Conservation (phyloP, 441 rosid species). For the Rhodomyrtus psidioides region DNA sequence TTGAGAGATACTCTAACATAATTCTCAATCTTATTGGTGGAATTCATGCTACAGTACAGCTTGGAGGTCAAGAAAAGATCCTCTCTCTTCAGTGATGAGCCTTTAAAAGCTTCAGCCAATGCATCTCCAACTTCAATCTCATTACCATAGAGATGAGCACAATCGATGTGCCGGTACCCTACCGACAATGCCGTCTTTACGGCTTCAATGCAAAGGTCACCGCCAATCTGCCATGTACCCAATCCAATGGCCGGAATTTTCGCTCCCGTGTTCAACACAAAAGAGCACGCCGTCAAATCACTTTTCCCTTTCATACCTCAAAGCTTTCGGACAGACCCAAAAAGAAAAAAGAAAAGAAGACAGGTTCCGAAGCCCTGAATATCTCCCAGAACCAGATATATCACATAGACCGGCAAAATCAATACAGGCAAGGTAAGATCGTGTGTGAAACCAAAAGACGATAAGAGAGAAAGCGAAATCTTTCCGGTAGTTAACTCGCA, state of each 20-base stretch:
- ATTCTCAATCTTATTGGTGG: conserved; percentile 54
- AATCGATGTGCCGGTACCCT: conserved; percentile 53
- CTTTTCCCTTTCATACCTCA: conserved; percentile 33
- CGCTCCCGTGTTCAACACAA: conserved; percentile 48
- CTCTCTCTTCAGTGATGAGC: conserved; percentile 31
- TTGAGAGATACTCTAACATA: conserved; percentile 47
- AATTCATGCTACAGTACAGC: conserved; percentile 51
- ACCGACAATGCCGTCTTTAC: conserved; percentile 42
- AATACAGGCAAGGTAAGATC: background rate
- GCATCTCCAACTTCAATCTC: conserved; percentile 57
- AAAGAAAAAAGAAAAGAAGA: background rate
- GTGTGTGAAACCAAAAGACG: background rate
- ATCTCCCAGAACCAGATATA: background rate
- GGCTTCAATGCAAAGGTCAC: conserved; percentile 49
- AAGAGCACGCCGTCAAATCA: conserved; percentile 24
- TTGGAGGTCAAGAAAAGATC: conserved; percentile 53
- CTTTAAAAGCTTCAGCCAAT: conserved; percentile 32
- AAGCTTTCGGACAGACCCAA: background rate
- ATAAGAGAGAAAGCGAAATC: background rate
- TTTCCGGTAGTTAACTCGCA: background rate
- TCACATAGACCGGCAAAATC: background rate
- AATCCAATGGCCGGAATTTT: conserved; percentile 54
- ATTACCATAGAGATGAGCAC: conserved; percentile 60
- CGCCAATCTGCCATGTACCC: conserved; percentile 63
- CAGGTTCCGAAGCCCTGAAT: background rate